Conservation (phyloP, 345 rosid species). For the Syzygium oleosum region DNA sequence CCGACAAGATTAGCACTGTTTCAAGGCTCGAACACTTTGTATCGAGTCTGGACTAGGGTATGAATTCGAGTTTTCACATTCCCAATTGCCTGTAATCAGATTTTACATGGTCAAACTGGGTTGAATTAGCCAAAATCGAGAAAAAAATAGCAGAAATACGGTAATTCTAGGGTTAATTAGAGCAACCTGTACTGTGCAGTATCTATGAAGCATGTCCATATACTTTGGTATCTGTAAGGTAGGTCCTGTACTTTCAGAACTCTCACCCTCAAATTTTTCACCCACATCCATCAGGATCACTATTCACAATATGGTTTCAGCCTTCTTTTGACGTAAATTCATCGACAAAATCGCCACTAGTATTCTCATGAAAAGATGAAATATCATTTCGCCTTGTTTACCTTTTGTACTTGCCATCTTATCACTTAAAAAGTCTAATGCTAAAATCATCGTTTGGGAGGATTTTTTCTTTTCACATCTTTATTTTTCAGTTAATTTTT, state of each 20-base stretch:
- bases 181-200: no score
- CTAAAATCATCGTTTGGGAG: neutral
- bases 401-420: neutral
- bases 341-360: neutral
- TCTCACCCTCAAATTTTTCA: neutral
- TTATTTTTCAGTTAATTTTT: neutral
- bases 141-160: neutral
- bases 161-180: neutral
- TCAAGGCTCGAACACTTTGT: neutral
- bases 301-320: neutral
- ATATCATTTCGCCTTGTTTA: neutral
- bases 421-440: neutral
- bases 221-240: neutral
- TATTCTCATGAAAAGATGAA: neutral
- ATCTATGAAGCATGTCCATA: neutral
- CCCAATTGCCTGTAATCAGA: neutral
- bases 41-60: neutral
- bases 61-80: neutral
- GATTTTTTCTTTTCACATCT: neutral
- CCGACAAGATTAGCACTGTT: neutral
- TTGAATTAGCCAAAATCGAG: neutral
- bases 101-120: neutral
- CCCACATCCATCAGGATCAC: neutral
- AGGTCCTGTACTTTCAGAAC: neutral
- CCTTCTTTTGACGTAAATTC: neutral